Evolutionary conservation across 495 filamentous ascomycete genomes (phyloP), one percentile per base, ranked within the genome.

Genomic region (Penicillium atrosanguineum): DNA sequence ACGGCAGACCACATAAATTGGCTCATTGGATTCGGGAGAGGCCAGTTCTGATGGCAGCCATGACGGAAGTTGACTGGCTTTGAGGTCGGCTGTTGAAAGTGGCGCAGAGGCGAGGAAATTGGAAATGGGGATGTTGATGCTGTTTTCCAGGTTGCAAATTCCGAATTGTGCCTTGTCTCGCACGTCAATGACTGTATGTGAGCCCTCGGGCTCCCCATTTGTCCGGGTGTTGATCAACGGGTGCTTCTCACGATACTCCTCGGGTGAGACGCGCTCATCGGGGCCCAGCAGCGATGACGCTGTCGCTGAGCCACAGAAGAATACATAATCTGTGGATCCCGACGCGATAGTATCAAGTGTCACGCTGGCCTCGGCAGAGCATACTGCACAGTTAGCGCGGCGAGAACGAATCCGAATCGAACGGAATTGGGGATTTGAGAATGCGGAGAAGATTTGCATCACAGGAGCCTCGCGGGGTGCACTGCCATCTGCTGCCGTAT

Each of bases 131-230:
- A 92, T 69, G 58, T 94, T 96, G 37, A 93, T 77, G 49, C 87
- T 89, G 2, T 86, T 86, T 4, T 79, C 68, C 4, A 96, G 69
- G 46, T 75, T 83, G 46, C 86, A 90, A 23, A 96, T 86, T n/a
- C 83, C 87, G 56, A 90, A 97, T 56, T 96, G 90, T 12, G 85
- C 86, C 59, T 81, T 80, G 51, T 96, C 91, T 23, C 93, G 75
- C 5, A 95, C 91, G 65, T 98, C 93, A 15, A 96, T 68, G 6
- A 95, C 69, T 0, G 85, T 59, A 44, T 84, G 82, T n/a, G 60
- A 49, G 16, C 59, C 43, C 39, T 41, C 19, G 20, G 31, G 11
- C 12, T 34, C 11, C 9, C 11, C 9, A 34, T 34, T 12, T 34
- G 31, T 14, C 31, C 14, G 31, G 8, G 31, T 14, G 12, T 14